phyloP scores from a whole-genome alignment of 768 basidiomycete species.

The Panus rudis region DNA sequence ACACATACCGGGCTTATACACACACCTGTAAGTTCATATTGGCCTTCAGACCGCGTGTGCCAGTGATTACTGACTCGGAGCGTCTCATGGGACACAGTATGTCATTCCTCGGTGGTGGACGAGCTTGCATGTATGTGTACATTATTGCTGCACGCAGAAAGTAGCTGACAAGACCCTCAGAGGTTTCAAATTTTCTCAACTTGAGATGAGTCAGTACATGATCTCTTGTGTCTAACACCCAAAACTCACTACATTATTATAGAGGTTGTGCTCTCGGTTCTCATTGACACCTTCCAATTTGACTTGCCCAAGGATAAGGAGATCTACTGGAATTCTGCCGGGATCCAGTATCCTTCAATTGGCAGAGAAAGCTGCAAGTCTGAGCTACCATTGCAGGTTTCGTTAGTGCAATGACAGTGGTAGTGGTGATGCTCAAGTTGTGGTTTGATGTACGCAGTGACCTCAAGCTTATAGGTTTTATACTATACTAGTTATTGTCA shows the following conservation, averaged over 20 bases:
- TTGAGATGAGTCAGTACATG: slow-evolving; percentile 6
- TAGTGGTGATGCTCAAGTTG: too few relatives aligned
- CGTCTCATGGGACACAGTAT: slow-evolving; percentile 31
- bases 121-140: slow-evolving; percentile 34
- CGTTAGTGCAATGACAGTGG: too few relatives aligned
- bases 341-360: slow-evolving; percentile 11
- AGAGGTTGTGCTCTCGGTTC: slow-evolving; percentile 6
- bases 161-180: slow-evolving; percentile 1
- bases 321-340: slow-evolving; percentile 11
- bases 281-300: slow-evolving; percentile 6
- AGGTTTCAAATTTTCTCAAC: slow-evolving; percentile 8
- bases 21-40: slow-evolving; percentile 29
- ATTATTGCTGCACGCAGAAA: not conserved
- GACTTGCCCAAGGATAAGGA: slow-evolving; percentile 3
- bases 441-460: too few relatives aligned
- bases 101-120: slow-evolving; percentile 37
- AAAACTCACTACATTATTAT: not conserved
- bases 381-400: not conserved
- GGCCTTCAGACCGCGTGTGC: not conserved
- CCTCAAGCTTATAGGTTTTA: too few relatives aligned
- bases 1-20: slow-evolving; percentile 38
- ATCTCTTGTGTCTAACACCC: not conserved
- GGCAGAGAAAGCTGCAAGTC: slow-evolving; percentile 2
- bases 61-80: slow-evolving; percentile 14
- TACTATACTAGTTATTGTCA: too few relatives aligned